Evolutionary conservation across 257 asterid genomes (phyloP), one percentile per base, ranked within the genome.

Genomic region (Forsythia viridissima): DNA sequence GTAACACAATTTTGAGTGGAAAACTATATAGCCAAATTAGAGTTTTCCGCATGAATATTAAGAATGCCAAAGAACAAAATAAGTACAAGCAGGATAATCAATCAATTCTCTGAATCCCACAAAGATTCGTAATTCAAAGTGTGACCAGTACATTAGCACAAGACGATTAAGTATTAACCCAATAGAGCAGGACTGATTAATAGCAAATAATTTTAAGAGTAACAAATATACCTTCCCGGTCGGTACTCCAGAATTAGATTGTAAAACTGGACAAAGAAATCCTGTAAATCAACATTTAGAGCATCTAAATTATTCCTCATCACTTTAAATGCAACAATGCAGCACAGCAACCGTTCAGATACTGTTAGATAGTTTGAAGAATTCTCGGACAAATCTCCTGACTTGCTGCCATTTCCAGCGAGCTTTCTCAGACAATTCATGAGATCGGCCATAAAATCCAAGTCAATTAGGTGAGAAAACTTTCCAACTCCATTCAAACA

Each of bases 301-400:
- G 99, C 99, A 81, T 96, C 99, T 71, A 93, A 90, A 83, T 96
- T 93, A 89, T 76, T 92, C 86, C 85, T 87, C 99, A 93, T 96
- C 79, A 96, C 94, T 88, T 89, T 93, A 70, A 93, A 96, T 73
- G 99, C 97, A 66, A 89, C 94, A 83, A 96, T 91, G 88, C 99
- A 96, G 89, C 99, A 96, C 21, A 90, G 90, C 85, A 96, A 81
- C 48, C 97, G 85, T 80, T 93, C 98, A 8, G 94, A 85, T 66
- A 93, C 94, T 36, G 97, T 90, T 79, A 95, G 74, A 44, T 71
- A 85, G 79, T 87, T 85, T 38, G 86, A 77, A 77, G 66, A 78
- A 73, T 77, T 86, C 83, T 76, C 90, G 16, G 89, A 81, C 57
- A 88, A 79, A 78, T 85, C 90, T 74, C 71, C 90, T 0, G 41